Conservation (phyloP, 768 basidiomycete genomes). For the Tricholoma bakamatsutake region DNA sequence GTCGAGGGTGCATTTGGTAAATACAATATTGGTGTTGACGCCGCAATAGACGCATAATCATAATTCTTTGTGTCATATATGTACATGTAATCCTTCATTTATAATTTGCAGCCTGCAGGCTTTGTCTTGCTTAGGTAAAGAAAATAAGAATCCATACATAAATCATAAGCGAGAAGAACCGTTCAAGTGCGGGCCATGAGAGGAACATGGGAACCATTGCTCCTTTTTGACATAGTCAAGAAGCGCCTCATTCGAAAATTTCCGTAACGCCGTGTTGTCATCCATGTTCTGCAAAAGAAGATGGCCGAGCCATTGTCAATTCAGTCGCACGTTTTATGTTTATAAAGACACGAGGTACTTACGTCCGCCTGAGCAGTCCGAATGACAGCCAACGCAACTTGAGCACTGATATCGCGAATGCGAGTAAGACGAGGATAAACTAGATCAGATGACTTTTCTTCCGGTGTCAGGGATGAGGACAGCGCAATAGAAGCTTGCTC, state of each 20-base stretch:
- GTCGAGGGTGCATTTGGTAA: constrained; percentile 9
- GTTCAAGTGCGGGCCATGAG: constrained; percentile 10
- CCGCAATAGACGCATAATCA: constrained; percentile 33
- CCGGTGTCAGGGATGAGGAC: constrained; percentile 46
- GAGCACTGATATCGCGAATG: constrained; percentile 60
- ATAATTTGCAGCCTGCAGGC: too few relatives aligned
- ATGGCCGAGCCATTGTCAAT: neutral
- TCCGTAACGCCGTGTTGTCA: constrained; percentile 39
- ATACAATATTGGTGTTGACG: constrained; percentile 21
- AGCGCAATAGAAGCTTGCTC: constrained; percentile 62
- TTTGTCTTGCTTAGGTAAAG: neutral
- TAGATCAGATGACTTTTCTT: constrained; percentile 48
- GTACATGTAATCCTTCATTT: neutral
- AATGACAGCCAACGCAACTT: constrained; percentile 58
- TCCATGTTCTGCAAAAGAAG: constrained; percentile 32
- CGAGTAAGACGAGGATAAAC: constrained; percentile 67
- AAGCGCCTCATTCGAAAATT: constrained; percentile 41
- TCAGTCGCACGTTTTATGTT: too few relatives aligned
- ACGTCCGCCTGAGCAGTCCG: constrained; percentile 61
- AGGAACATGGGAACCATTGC: constrained; percentile 46
- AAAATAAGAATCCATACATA: neutral
- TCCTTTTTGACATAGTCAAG: constrained; percentile 45
- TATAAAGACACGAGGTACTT: constrained; percentile 12
- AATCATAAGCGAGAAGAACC: neutral
- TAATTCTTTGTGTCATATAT: neutral